Evolutionary conservation across 306 rosid species (phyloP).

Genomic region (Biancaea sappan): DNA sequence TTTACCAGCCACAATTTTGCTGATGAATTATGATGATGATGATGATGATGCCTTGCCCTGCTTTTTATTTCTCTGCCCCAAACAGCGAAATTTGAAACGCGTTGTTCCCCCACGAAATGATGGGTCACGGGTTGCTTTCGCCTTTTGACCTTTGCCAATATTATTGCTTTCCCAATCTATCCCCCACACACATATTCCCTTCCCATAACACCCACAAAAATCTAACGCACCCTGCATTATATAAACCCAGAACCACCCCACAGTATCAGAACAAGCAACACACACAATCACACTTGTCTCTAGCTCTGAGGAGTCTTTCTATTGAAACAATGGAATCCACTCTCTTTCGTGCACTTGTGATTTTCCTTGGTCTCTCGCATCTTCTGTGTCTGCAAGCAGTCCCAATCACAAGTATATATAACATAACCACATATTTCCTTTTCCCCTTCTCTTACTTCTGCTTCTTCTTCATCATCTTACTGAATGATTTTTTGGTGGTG

Average conservation of each 20-base stretch:
- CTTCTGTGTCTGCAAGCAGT: slow-evolving; percentile 51
- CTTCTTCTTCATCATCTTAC: neutral
- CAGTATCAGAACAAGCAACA: slow-evolving; percentile 31
- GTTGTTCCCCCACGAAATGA: slow-evolving; percentile 37
- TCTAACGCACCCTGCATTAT: slow-evolving; percentile 16
- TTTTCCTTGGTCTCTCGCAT: slow-evolving; percentile 46
- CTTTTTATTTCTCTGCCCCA: neutral
- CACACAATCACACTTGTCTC: slow-evolving; percentile 8
- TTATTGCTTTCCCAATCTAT: slow-evolving; percentile 23
- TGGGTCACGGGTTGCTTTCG: slow-evolving; percentile 38
- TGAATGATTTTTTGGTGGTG: neutral
- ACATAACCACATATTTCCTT: neutral
- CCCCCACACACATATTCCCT: slow-evolving; percentile 27
- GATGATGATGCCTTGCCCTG: neutral
- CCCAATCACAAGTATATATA: slow-evolving; percentile 63
- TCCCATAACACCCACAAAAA: slow-evolving; percentile 22
- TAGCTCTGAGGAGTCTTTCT: neutral
- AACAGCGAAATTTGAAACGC: slow-evolving; percentile 41
- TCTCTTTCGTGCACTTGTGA: slow-evolving; percentile 47
- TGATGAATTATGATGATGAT: slow-evolving; percentile 3
- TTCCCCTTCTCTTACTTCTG: neutral
- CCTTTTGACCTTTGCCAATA: slow-evolving; percentile 45
- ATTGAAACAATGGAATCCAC: slow-evolving; percentile 34
- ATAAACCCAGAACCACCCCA: slow-evolving; percentile 48
- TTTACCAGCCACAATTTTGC: slow-evolving; percentile 33